Conservation (phyloP, 2,329 filamentous ascomycete species). For the Aspergillus ochraceus region DNA sequence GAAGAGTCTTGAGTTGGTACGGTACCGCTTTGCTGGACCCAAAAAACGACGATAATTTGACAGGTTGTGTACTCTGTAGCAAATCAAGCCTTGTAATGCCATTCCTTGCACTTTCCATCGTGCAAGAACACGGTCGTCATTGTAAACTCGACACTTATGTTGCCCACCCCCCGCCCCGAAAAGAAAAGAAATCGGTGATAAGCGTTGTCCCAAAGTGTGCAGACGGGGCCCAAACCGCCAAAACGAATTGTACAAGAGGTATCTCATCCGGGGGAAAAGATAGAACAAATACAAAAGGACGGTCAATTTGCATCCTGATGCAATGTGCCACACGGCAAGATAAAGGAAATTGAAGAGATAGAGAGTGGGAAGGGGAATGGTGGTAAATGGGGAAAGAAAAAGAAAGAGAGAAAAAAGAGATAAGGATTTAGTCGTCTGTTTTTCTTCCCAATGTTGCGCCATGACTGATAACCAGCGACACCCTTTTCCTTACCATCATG, state of each 20-base stretch:
- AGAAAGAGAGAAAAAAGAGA: neutral
- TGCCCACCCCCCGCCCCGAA: neutral
- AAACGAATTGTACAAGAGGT: slow-evolving; percentile 1
- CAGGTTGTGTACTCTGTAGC: slow-evolving; percentile 1
- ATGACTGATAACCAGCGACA: neutral
- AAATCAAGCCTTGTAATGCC: slow-evolving; percentile 18
- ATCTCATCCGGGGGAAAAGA: neutral
- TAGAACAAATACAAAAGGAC: slow-evolving; percentile 2
- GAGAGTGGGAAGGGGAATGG: neutral
- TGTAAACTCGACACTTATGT: neutral
- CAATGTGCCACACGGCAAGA: neutral
- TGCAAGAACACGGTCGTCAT: neutral
- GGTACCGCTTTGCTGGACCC: neutral
- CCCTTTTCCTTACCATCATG: neutral
- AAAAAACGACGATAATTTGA: neutral
- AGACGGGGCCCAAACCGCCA: neutral
- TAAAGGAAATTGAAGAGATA: neutral
- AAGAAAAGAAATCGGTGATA: neutral
- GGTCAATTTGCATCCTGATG: neutral
- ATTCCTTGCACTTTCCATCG: slow-evolving; percentile 5
- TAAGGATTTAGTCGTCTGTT: neutral
- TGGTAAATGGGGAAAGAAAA: neutral
- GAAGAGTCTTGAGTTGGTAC: neutral
- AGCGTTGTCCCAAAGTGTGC: neutral
- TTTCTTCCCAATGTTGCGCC: neutral